Base-by-base conservation (phyloP, 2,329 filamentous ascomycete species). In the Beauveria medogensis region DNA sequence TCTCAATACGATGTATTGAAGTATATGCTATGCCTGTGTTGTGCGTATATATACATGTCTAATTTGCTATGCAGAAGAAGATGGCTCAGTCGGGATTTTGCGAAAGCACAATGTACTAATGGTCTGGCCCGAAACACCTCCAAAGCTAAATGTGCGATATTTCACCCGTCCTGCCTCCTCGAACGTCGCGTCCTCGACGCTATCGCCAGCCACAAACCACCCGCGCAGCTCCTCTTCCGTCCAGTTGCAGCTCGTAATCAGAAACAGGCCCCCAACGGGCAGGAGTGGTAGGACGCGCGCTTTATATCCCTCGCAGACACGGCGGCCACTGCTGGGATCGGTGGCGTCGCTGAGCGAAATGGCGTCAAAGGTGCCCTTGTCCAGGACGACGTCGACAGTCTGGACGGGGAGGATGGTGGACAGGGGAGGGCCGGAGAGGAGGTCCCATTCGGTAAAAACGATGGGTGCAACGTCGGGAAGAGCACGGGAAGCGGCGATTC, bases 221-320 rank as follows among this genome's bases (percentile, higher is more conserved):
- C 75, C 76, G 63, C 82, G 78, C 68, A 99, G 75, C 78, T 99
- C 94, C 46, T 86, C 83, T 77, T 94, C 92, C 1, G 93, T 97
- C 94, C 94, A 99, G 75, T 99, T 99, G 73, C 94, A 99, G 74
- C 92, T 97, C 59, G 94, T 97, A 59, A 99, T 84, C 63, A 97
- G 74, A 67, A 97, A 83, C 26, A 91, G 78, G 0, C 91, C 91
- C 1, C 87, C 88, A 1, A 75, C 76, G 67, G 84, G 85, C 56
- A 97, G 81, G 64, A 97, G 79, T 30, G 74, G 75, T 63, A 87
- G 77, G 37, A 93, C 86, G 57, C 85, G 83, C 52, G 81, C 80
- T 53, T 84, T 82, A 75, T 99, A 99, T 3, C 81, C 80, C 72
- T 95, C 90, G 70, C 86, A 89, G 14, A 89, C 79, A 59, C 88